phyloP scores from a whole-genome alignment of 768 basidiomycete genomes.

The Suillus alpinus region DNA sequence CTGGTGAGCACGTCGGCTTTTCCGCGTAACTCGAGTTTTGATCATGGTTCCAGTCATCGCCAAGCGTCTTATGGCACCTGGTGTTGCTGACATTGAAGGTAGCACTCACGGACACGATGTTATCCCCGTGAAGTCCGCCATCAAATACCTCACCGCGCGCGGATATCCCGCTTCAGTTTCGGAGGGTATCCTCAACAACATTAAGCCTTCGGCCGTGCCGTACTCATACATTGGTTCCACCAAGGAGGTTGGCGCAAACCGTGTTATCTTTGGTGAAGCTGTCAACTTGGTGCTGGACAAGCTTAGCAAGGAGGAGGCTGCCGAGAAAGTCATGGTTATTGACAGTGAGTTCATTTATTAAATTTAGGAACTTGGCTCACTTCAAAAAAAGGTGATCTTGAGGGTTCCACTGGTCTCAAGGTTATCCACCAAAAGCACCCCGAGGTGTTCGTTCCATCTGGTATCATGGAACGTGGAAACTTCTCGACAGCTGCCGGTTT shows the following conservation, averaged over 20 bases:
- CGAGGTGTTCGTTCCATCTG: constrained; percentile 82
- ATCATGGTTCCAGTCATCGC: constrained; percentile 49
- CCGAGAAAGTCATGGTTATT: constrained; percentile 81
- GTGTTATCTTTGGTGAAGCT: constrained; percentile 83
- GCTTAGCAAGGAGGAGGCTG: constrained; percentile 72
- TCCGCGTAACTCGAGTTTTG: not conserved
- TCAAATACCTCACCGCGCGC: constrained; percentile 66
- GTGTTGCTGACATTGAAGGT: constrained; percentile 75
- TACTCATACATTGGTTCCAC: constrained; percentile 70
- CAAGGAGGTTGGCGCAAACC: constrained; percentile 75
- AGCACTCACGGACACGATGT: constrained; percentile 82
- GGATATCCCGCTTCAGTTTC: constrained; percentile 52
- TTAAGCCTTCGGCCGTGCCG: constrained; percentile 54
- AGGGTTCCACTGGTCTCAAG: constrained; percentile 88
- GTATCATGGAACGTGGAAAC: constrained; percentile 85
- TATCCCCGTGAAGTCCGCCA: constrained; percentile 76
- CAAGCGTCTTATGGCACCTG: constrained; percentile 69
- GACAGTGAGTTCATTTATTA: constrained; percentile 51
- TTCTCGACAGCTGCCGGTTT: constrained; percentile 85
- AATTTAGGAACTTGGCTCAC: not conserved
- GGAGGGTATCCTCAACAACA: constrained; percentile 54
- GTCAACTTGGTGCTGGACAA: constrained; percentile 76
- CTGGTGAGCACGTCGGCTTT: constrained; percentile 41
- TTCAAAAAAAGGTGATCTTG: constrained; percentile 63
- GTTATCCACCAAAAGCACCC: constrained; percentile 88